Conservation (phyloP, 208 protist species). For the Crithidia bombi region DNA sequence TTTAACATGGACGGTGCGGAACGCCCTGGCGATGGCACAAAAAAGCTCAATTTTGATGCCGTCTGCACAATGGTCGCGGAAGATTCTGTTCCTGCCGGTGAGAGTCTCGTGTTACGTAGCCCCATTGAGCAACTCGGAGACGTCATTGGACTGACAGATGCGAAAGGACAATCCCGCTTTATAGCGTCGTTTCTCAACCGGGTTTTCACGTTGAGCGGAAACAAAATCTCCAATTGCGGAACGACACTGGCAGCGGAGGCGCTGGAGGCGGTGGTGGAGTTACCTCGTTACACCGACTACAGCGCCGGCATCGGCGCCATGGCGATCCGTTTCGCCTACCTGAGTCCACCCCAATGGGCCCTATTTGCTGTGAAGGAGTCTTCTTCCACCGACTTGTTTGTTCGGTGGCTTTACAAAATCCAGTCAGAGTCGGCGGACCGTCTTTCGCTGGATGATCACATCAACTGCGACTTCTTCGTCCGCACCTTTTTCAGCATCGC, state of each 20-base stretch:
- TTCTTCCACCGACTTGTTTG: conserved; percentile 1
- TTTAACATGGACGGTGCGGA: conserved; percentile 8
- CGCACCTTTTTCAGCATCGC: conserved; percentile 28
- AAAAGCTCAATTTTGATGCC: conserved; percentile 20
- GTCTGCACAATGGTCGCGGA: conserved; percentile 21
- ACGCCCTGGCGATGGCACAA: not conserved
- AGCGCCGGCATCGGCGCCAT: conserved; percentile 23
- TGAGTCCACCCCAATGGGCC: conserved; percentile 15
- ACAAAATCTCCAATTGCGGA: conserved; percentile 13
- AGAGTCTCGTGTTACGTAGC: conserved; percentile 3
- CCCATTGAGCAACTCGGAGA: conserved; percentile 25
- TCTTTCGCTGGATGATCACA: conserved; percentile 16
- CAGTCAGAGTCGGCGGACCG: conserved; percentile 28
- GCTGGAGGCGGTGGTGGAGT: conserved; percentile 22
- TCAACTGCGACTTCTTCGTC: conserved; percentile 27
- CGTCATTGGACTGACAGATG: conserved; percentile 9
- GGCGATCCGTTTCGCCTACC: conserved; percentile 18
- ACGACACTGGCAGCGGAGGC: conserved; percentile 15
- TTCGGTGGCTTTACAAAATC: conserved; percentile 21
- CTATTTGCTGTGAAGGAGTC: conserved; percentile 15
- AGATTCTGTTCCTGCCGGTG: conserved; percentile 7
- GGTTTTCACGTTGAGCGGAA: conserved; percentile 12
- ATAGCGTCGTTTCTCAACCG: conserved; percentile 22
- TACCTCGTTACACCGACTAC: conserved; percentile 28
- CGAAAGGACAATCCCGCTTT: conserved; percentile 14